A percentile compares a stretch with the other conserved stretches of the same genome.
phyloP scores from a whole-genome alignment of 1,284 basidiomycete species.

The Boletellus dicymbophilus region DNA sequence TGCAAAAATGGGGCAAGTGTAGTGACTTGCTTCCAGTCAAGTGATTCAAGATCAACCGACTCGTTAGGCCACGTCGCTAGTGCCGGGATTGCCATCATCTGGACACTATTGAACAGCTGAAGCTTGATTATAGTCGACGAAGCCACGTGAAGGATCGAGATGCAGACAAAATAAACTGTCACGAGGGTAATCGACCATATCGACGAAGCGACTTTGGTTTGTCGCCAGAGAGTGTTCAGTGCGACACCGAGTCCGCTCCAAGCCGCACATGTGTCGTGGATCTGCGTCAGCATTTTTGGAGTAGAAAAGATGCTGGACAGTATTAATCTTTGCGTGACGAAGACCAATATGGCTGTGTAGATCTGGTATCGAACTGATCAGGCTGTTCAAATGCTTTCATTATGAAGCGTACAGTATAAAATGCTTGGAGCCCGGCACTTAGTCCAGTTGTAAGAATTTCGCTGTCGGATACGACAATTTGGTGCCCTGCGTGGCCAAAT shows the following conservation, averaged over 20 bases:
- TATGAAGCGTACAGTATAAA: too few relatives aligned
- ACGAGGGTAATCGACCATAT: neutral
- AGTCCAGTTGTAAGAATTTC: neutral
- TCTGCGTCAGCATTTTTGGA: too few relatives aligned
- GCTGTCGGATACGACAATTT: neutral
- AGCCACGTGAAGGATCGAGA: neutral
- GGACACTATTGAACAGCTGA: neutral
- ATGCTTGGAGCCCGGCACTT: neutral
- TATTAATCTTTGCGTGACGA: neutral
- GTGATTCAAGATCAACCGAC: neutral
- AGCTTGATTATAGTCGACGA: neutral
- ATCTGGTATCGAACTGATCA: neutral
- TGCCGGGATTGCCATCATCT: neutral
- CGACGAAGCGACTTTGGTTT: neutral
- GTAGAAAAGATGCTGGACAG: neutral
- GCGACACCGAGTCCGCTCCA: neutral
- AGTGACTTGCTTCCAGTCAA: neutral
- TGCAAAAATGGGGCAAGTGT: neutral
- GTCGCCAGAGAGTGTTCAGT: neutral
- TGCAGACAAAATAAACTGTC: neutral
- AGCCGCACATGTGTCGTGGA: too few relatives aligned
- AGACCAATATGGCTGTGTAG: neutral
- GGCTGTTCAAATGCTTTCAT: too few relatives aligned
- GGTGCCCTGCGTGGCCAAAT: neutral
- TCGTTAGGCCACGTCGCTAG: neutral